A percentile compares a stretch with the other conserved stretches of the same genome.
These are phyloP conservation scores for Cercospora zeina DNA, from an alignment of 2,329 filamentous ascomycete species.

Conservation along the genomic window DNA sequence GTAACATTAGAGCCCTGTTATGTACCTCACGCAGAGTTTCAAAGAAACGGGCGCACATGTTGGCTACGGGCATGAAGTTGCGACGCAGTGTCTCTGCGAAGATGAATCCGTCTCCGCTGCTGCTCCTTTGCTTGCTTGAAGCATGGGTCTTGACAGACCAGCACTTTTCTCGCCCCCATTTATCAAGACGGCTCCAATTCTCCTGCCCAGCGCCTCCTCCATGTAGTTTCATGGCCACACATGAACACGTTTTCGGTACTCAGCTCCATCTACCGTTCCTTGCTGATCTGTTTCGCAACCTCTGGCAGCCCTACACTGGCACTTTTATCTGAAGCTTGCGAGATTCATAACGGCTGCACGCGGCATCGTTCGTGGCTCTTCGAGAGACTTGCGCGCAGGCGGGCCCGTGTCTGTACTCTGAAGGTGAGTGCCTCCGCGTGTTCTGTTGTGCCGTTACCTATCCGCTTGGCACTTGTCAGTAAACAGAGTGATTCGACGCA, in stretches of 20 bases:
- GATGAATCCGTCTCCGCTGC: too few species aligned
- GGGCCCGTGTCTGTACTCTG: too few species aligned
- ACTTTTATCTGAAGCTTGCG: background rate
- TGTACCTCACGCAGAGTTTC: background rate
- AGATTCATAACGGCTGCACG: too few species aligned
- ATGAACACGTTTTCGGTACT: background rate
- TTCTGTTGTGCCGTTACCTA: background rate
- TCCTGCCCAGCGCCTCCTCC: background rate
- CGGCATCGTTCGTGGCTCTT: too few species aligned
- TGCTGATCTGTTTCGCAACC: background rate
- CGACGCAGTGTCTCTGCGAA: background rate
- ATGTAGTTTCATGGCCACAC: background rate
- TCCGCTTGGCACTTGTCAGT: background rate
- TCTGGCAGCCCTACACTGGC: background rate
- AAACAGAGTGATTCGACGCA: background rate
- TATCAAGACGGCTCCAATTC: background rate
- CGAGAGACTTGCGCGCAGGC: too few species aligned
- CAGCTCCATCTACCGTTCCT: background rate
- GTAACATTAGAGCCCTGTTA: background rate
- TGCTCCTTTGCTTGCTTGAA: too few species aligned
- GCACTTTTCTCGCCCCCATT: background rate
- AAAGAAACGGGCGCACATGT: background rate
- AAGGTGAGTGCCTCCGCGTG: background rate
- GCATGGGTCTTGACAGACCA: background rate
- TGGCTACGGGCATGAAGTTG: background rate